Evolutionary conservation across 306 rosid species (phyloP).

Genomic region (Citrullus amarus): DNA sequence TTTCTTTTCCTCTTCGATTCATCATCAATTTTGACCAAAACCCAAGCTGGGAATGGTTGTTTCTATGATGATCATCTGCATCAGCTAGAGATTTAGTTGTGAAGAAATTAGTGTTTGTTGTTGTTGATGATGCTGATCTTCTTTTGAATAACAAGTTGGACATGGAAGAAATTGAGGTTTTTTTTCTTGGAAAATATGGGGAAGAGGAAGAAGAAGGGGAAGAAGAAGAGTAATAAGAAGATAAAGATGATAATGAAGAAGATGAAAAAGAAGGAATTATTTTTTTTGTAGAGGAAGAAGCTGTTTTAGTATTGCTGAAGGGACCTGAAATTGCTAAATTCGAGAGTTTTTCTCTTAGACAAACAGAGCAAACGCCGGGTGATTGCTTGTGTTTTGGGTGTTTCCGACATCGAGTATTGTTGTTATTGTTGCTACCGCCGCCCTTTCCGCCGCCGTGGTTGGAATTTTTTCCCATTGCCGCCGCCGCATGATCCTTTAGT

Average conservation of each 20-base stretch:
- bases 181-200: neutral
- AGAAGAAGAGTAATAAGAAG: conserved; percentile 1
- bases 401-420: conserved; percentile 32
- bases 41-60: neutral
- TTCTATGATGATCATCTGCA: neutral
- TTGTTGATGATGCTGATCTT: neutral
- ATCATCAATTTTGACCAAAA: neutral
- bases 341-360: conserved; percentile 47
- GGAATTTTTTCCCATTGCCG: neutral
- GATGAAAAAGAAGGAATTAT: neutral
- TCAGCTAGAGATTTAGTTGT: neutral
- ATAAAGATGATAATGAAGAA: neutral
- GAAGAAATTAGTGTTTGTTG: neutral
- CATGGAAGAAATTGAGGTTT: neutral
- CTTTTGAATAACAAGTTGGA: neutral
- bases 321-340: conserved; percentile 1
- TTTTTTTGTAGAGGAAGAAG: neutral
- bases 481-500: neutral
- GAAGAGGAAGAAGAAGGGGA: neutral
- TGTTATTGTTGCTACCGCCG: neutral
- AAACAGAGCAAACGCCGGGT: conserved; percentile 77
- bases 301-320: no score
- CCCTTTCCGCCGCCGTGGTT: neutral
- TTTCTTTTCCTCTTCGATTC: conserved; percentile 4
- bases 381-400: conserved; percentile 76